Evolutionary conservation across 2,329 filamentous ascomycete genomes (phyloP).

Genomic region (Fusarium siculi): DNA sequence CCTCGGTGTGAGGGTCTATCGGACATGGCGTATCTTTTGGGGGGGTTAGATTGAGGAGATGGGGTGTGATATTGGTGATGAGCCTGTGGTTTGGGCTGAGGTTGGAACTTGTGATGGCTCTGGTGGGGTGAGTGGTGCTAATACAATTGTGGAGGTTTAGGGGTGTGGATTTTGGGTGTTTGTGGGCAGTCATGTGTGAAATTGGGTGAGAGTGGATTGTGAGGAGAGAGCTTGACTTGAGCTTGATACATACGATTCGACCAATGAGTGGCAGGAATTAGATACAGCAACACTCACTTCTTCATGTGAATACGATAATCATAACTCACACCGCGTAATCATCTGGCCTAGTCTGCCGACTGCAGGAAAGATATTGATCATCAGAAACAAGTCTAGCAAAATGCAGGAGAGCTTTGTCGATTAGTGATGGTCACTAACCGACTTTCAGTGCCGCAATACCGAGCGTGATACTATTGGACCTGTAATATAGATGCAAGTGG

Average conservation of each 20-base stretch:
- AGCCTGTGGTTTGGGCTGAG: constrained; percentile 26
- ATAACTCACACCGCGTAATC: neutral
- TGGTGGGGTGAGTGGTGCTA: constrained; percentile 34
- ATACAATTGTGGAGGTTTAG: neutral
- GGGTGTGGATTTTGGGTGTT: neutral
- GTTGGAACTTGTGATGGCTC: constrained; percentile 37
- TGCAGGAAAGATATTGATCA: neutral
- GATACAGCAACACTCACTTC: neutral
- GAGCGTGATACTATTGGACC: constrained; percentile 1
- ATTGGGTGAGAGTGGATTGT: neutral
- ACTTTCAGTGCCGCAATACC: constrained; percentile 6
- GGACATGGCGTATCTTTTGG: constrained; percentile 54
- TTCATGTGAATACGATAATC: constrained; percentile 8
- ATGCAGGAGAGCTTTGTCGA: neutral
- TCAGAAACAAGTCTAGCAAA: neutral
- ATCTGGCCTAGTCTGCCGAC: neutral
- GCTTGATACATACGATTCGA: constrained; percentile 4
- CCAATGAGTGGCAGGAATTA: constrained; percentile 15
- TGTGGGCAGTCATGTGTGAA: constrained; percentile 2
- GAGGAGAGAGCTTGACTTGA: constrained; percentile 4
- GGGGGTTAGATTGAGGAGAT: constrained; percentile 7
- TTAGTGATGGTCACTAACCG: constrained; percentile 4
- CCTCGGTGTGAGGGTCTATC: constrained; percentile 61
- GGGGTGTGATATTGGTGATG: constrained; percentile 23
- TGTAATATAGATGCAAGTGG: neutral